A percentile compares a stretch with the other conserved stretches of the same genome.
Evolutionary conservation across 1,284 basidiomycete species (phyloP).

Genomic region (Hymenochaete sp.): DNA sequence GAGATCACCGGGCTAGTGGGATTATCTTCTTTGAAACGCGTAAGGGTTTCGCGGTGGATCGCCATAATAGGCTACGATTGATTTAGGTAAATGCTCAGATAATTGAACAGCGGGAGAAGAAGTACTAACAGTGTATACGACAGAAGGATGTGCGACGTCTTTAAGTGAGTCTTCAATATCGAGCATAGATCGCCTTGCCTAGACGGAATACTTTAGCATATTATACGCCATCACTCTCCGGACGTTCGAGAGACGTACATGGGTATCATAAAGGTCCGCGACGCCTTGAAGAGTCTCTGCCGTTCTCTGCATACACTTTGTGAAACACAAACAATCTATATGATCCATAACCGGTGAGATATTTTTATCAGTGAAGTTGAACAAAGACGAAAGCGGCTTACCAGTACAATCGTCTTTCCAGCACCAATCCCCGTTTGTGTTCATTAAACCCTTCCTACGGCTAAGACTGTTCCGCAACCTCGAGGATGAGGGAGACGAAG

Average conservation of each 20-base stretch:
- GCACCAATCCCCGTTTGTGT: conserved; percentile 75
- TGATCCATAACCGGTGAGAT: too few relatives aligned
- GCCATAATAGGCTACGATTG: conserved; percentile 53
- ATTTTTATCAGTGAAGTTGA: neutral
- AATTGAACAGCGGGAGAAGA: too few relatives aligned
- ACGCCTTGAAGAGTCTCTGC: conserved; percentile 66
- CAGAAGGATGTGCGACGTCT: conserved; percentile 61
- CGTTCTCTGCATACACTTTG: conserved; percentile 72
- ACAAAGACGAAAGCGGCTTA: conserved; percentile 22
- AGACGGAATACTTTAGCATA: conserved; percentile 1
- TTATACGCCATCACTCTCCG: conserved; percentile 2
- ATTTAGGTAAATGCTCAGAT: too few relatives aligned
- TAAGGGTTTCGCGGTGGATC: conserved; percentile 59
- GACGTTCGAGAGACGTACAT: conserved; percentile 38
- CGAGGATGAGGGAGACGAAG: too few relatives aligned
- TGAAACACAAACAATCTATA: conserved; percentile 63
- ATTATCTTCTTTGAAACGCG: conserved; percentile 49
- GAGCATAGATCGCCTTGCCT: conserved; percentile 67
- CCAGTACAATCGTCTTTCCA: conserved; percentile 72
- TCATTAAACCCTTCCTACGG: conserved; percentile 45
- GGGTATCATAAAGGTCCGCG: conserved; percentile 70
- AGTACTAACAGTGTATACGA: conserved; percentile 52
- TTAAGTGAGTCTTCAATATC: conserved; percentile 70
- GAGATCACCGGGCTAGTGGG: neutral
- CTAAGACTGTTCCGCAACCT: neutral